Conservation (phyloP, 2,329 filamentous ascomycete species). For the Magnaporthiopsis poae region DNA sequence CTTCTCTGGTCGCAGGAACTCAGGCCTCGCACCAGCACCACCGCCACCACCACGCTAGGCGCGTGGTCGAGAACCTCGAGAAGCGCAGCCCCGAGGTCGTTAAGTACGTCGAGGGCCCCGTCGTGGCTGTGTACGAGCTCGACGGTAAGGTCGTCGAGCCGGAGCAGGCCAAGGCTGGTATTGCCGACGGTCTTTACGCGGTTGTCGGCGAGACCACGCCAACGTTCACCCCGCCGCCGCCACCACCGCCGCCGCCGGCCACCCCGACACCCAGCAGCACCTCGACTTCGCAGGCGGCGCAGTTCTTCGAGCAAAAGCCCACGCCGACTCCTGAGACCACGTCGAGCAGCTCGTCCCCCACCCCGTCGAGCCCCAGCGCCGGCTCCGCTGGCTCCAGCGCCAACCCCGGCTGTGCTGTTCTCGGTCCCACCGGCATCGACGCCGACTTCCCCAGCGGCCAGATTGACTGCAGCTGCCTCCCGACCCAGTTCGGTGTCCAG, state of each 20-base stretch:
- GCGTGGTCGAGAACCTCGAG: constrained; percentile 43
- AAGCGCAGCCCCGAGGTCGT: constrained; percentile 34
- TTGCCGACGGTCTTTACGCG: constrained; percentile 61
- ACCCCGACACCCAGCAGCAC: constrained; percentile 27
- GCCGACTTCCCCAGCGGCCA: constrained; percentile 66
- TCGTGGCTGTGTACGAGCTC: constrained; percentile 58
- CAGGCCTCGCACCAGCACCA: constrained; percentile 50
- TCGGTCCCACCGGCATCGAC: constrained; percentile 44
- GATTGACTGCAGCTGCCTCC: constrained; percentile 63
- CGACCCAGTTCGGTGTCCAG: constrained; percentile 70
- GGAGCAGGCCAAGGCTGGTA: constrained; percentile 58
- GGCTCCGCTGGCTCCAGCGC: constrained; percentile 22
- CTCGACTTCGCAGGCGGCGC: constrained; percentile 27
- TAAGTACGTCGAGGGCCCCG: constrained; percentile 48
- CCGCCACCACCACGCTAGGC: constrained; percentile 48
- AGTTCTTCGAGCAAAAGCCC: constrained; percentile 41
- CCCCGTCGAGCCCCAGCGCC: constrained; percentile 19
- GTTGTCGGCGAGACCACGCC: constrained; percentile 51
- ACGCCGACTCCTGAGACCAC: constrained; percentile 21
- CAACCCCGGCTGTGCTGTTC: constrained; percentile 17
- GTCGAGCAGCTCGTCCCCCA: constrained; percentile 17
- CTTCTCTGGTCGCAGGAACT: constrained; percentile 40
- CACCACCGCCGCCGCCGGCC: constrained; percentile 22
- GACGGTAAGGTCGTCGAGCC: constrained; percentile 52
- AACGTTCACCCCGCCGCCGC: constrained; percentile 36